Evolutionary conservation across 2,329 filamentous ascomycete species (phyloP), one percentile per base, ranked within the genome.

Genomic region (Mariannaea sp.): DNA sequence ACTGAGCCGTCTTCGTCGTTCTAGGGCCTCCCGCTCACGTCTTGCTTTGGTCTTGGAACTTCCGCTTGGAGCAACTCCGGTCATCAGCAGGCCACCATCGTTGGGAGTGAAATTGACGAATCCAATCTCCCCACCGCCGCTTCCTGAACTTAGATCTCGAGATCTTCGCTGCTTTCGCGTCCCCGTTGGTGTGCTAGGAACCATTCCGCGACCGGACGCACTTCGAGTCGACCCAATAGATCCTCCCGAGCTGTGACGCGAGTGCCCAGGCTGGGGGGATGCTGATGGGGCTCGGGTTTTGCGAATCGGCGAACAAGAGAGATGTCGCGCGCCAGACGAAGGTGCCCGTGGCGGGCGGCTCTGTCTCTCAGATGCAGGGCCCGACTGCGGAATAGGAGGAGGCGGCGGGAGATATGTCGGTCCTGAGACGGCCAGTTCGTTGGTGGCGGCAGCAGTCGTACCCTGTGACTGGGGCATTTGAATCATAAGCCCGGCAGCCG

Each of bases 41-140:
- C 92, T 77, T n/a, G 91, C 91, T 70, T 97, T 97, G 7, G 94
- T 97, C 81, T 97, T 97, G 61, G 85, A 89, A 62, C 87, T 92
- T 8, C 94, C 94, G 60, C 88, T 92, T 1, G 93, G 93, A 39
- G 94, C 94, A 10, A 99, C 94, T 5, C 92, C 93, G 7, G 84
- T 90, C 72, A 99, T 83, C 36, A 99, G 86, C 68, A 88, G 84
- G 12, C 81, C 77, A 65, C 86, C 87, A 71, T 99, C 92, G 43
- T 81, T 78, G 1, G 91, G 87, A 1, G 92, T 97, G 73, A 89
- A 96, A 72, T 97, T 97, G 59, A 96, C 90, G 68, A 97, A 97
- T 9, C 83, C 81, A 7, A 82, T 75, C 3, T 66, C 60, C 7
- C 69, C 64, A 8, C 64, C 48, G 46, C 46, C 51, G 67, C 60